Evolutionary conservation across 805 yeast genomes (phyloP).

Genomic region (Metschnikowia cubensis): DNA sequence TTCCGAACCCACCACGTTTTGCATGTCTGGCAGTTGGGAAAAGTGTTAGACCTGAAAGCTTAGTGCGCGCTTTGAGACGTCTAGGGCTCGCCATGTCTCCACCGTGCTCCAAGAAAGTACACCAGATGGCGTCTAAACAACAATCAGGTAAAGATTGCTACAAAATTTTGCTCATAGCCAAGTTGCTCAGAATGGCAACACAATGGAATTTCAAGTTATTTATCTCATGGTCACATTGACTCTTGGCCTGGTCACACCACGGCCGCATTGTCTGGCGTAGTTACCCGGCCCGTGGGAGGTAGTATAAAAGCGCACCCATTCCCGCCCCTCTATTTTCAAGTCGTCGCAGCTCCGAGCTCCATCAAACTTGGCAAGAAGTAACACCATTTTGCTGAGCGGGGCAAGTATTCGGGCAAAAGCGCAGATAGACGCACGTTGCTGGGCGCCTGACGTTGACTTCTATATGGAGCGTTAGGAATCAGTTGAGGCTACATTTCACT

Average conservation of each 20-base stretch:
- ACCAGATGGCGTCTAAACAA: not conserved
- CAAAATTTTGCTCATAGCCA: not conserved
- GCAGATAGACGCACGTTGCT: slow-evolving; percentile 22
- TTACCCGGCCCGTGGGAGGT: slow-evolving; percentile 11
- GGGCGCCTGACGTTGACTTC: slow-evolving; percentile 24
- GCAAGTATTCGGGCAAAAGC: slow-evolving; percentile 18
- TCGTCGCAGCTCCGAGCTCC: slow-evolving; percentile 21
- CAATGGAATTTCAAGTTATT: not conserved
- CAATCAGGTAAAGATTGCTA: not conserved
- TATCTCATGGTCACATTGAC: not conserved
- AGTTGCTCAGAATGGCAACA: not conserved
- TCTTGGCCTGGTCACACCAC: not conserved
- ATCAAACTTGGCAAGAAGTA: slow-evolving; percentile 10
- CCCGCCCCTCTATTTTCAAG: slow-evolving; percentile 1
- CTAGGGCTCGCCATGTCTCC: not conserved
- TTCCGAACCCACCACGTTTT: slow-evolving; percentile 28
- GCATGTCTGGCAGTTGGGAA: not conserved
- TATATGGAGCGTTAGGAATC: slow-evolving; percentile 22
- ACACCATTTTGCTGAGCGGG: slow-evolving; percentile 12
- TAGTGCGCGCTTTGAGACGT: not conserved
- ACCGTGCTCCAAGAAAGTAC: not conserved
- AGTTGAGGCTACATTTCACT: slow-evolving; percentile 20
- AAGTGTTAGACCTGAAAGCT: not conserved
- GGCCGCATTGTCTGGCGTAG: not conserved
- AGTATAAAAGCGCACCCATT: slow-evolving; percentile 2